Conservation (phyloP, 139 green algal species). For the Mesotaenium endlicherianum region DNA sequence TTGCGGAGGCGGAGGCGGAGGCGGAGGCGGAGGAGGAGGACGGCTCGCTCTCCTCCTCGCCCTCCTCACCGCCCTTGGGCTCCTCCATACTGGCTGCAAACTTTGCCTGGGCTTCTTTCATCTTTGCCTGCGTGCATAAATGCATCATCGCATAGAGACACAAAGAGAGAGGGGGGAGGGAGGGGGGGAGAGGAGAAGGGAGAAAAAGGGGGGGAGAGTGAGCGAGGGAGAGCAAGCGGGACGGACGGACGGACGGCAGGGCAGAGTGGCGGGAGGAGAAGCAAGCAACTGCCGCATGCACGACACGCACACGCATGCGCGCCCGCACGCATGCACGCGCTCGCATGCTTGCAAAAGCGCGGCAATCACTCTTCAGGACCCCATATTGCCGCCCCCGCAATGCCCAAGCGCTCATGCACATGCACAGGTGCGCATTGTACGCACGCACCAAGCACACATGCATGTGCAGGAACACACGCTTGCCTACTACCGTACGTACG, state of each 20-base stretch:
- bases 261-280: neutral
- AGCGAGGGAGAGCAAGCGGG: neutral
- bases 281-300: neutral
- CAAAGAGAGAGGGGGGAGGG: neutral
- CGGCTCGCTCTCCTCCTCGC: too few relatives aligned
- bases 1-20: too few relatives aligned
- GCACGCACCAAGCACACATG: neutral
- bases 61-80: neutral
- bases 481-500: neutral
- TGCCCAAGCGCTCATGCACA: neutral
- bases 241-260: neutral
- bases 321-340: neutral
- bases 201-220: neutral
- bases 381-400: neutral
- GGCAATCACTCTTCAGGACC: neutral
- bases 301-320: neutral
- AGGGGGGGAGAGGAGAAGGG: neutral
- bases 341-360: neutral
- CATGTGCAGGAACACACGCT: neutral
- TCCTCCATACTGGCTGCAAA: constrained; percentile 26
- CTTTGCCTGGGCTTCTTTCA: constrained; percentile 29
- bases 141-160: neutral
- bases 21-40: too few relatives aligned
- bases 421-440: neutral
- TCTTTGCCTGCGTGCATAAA: constrained; percentile 22